Base-by-base conservation (phyloP, 805 yeast species). In the Myxozyma neglecta region DNA sequence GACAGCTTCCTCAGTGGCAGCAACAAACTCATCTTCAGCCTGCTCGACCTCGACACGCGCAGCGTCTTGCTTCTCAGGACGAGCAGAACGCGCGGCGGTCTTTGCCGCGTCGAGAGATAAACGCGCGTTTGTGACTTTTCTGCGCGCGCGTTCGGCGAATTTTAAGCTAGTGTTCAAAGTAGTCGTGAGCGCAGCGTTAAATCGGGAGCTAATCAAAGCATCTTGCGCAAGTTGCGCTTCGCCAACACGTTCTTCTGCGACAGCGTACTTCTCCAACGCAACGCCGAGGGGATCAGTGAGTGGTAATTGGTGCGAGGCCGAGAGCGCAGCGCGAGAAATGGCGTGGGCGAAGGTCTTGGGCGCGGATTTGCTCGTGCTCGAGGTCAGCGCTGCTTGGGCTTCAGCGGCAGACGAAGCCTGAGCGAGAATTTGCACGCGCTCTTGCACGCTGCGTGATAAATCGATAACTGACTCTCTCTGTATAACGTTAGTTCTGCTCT, bases 271-370 rank as follows among this genome's bases (percentile, higher is more conserved):
- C 68, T 84, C 82, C 68, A 89, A 79, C 2, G 85, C 88, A 66
- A 83, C 80, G 24, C 87, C 80, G 67, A 89, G 77, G 7, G 85
- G 82, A 65, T 80, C 83, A 53, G 71, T 70, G 64, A 79, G 79
- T 47, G 78, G 79, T 39, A 76, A 73, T 39, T 75, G 68, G 66
- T 76, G 76, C 54, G 80, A 71, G 9, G 84, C 78, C 14, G 80
- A 81, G 63, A 86, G 82, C 9, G 93, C 82, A 45, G 93, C 92
- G 61, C 93, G 83, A 50, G 90, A 83, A 61, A 89, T 77, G 6
- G 96, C 96, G 73, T 88, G 93, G 74, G 87, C 86, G 70, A 89
- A 79, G 14, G 96, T 90, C 79, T 88, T 88, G 69, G 96, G 96
- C 61, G 82, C 80, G 49, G 73, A 68, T 60, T 75, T 73, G 49